phyloP scores from a whole-genome alignment of 495 filamentous ascomycete genomes.

The Daldinia concentrica region DNA sequence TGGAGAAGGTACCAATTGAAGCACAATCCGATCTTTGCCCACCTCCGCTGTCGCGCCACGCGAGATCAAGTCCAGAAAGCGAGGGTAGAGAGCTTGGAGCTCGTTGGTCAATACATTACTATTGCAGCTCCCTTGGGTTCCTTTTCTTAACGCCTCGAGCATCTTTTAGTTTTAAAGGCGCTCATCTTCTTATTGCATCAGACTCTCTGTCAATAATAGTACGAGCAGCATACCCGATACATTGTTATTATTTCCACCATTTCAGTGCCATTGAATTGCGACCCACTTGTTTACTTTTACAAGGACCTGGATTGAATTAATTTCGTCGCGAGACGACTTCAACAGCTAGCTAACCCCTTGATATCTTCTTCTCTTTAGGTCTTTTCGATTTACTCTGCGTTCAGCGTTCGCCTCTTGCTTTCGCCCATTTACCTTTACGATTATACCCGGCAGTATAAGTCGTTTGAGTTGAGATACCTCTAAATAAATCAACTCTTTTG shows the following conservation, averaged over 20 bases:
- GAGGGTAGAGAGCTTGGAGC: constrained; percentile 29
- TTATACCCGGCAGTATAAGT: constrained; percentile 23
- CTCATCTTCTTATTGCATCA: constrained; percentile 24
- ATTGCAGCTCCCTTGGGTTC: constrained; percentile 30
- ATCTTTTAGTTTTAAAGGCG: constrained; percentile 14
- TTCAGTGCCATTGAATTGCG: constrained; percentile 23
- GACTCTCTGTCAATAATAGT: neutral
- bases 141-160: constrained; percentile 6
- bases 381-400: constrained; percentile 34
- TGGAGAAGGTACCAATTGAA: too few relatives aligned
- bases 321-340: constrained; percentile 15
- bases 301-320: constrained; percentile 16
- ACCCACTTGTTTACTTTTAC: constrained; percentile 13
- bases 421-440: constrained; percentile 6
- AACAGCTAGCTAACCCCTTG: constrained; percentile 30
- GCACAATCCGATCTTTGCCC: too few relatives aligned
- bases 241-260: constrained; percentile 9
- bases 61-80: too few relatives aligned
- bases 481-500: constrained; percentile 9
- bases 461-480: constrained; percentile 18
- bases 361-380: constrained; percentile 23
- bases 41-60: too few relatives aligned
- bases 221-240: constrained; percentile 3
- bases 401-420: constrained; percentile 28
- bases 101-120: constrained; percentile 28